These are phyloP conservation scores for Solanum gandarillasii DNA, from an alignment of 257 asterid species.

Conservation along the genomic window DNA sequence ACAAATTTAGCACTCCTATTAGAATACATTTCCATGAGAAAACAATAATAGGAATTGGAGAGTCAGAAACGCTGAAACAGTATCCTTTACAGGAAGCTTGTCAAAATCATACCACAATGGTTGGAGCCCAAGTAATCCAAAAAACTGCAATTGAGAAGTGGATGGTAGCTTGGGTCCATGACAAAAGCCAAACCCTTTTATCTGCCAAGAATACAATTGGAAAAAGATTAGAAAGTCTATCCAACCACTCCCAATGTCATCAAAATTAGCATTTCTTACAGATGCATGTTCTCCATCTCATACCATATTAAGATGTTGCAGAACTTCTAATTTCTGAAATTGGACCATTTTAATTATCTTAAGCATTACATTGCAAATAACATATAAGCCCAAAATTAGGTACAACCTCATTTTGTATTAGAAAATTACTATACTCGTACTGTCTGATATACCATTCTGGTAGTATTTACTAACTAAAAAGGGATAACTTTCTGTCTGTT, in stretches of 20 bases:
- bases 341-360: not conserved
- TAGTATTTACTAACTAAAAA: not conserved
- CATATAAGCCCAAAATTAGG: not conserved
- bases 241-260: not conserved
- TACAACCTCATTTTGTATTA: not conserved
- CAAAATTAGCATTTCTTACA: not conserved
- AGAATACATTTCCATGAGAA: not conserved
- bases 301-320: not conserved
- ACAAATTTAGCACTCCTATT: not conserved
- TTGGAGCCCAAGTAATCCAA: conserved; percentile 94
- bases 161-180: conserved; percentile 59
- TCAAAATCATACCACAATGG: conserved; percentile 44
- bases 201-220: conserved; percentile 26
- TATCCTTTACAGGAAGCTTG: not conserved
- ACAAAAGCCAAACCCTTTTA: conserved; percentile 71
- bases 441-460: not conserved
- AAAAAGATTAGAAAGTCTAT: not conserved
- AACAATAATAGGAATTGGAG: not conserved
- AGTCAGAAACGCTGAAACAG: not conserved
- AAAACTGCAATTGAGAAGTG: conserved; percentile 60
- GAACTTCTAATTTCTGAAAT: not conserved
- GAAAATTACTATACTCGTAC: not conserved
- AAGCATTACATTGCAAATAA: not conserved
- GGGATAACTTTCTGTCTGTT: not conserved
- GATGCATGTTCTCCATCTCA: not conserved